Conservation (phyloP, 257 asterid genomes). For the Primulina eburnea region DNA sequence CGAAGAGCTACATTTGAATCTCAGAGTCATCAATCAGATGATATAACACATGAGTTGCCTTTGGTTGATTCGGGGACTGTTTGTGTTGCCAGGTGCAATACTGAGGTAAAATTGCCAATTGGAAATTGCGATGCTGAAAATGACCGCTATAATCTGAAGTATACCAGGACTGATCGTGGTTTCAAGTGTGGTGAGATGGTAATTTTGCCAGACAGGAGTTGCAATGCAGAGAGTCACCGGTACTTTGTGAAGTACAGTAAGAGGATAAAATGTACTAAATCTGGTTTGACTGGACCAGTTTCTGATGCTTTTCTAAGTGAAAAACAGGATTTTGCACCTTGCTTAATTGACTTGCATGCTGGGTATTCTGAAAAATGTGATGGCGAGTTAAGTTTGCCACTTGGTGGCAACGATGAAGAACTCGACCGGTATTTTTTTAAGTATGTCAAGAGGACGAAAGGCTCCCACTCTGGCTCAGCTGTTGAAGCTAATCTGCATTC, state of each 20-base stretch:
- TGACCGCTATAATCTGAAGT: slow-evolving; percentile 44
- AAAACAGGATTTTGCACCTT: slow-evolving; percentile 23
- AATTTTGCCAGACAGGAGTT: slow-evolving; percentile 30
- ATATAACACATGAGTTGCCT: slow-evolving; percentile 9
- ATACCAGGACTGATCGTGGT: slow-evolving; percentile 22
- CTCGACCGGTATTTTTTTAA: slow-evolving; percentile 30
- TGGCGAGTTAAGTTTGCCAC: slow-evolving; percentile 25
- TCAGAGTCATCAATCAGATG: slow-evolving; percentile 30
- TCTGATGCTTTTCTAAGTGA: slow-evolving; percentile 24
- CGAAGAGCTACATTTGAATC: slow-evolving; percentile 23
- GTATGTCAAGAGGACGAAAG: slow-evolving; percentile 40
- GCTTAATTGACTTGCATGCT: slow-evolving; percentile 22
- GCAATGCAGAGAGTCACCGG: slow-evolving; percentile 31
- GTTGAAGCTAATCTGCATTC: slow-evolving; percentile 24
- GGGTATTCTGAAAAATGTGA: slow-evolving; percentile 24
- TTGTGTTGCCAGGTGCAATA: slow-evolving; percentile 25
- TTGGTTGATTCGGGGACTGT: slow-evolving; percentile 12
- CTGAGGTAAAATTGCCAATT: slow-evolving; percentile 25
- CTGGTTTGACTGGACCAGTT: slow-evolving; percentile 16
- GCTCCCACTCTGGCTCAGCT: slow-evolving; percentile 28
- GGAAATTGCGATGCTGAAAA: slow-evolving; percentile 29
- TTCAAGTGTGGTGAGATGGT: slow-evolving; percentile 28
- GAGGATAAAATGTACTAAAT: slow-evolving; percentile 35
- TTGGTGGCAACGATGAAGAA: slow-evolving; percentile 18
- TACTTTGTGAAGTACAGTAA: slow-evolving; percentile 47